Base-by-base conservation (phyloP, 2,329 filamentous ascomycete species). In the Stromatinia cepivora region DNA sequence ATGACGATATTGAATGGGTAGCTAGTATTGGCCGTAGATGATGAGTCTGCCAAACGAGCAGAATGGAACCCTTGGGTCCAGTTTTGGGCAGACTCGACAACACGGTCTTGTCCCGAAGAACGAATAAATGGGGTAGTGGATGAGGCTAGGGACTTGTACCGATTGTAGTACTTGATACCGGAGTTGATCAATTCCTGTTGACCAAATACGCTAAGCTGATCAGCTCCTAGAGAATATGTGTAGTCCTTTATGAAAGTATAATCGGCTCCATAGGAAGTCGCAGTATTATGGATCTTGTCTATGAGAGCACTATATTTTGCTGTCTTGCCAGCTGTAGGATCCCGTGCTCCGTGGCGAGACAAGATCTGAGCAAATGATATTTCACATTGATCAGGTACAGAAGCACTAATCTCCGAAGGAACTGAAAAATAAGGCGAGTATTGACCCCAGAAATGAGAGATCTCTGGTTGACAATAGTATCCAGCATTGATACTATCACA, bases 381-480 rank as follows among this genome's bases (percentile, higher is more conserved):
- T 17, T 86, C 81, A 80, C 94, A 97, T n/a, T 82, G 83, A 0
- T 82, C 73, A 0, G 93, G 93, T 0, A 90, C 57, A 11, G 81
- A 10, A 82, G 82, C 9, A 84, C 87, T 82, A 64, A 92, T 86
- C 3, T 86, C 82, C 1, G 90, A 93, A 9, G 88, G 85, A 0
- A 94, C 89, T 0, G 89, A 85, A 80, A 92, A 97, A 81, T 88
- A 96, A 2, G 93, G 92, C 25, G 92, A 91, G 79, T 97, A 97
- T 78, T 94, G 93, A 69, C 93, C 94, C 92, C 93, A 97, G 68
- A 70, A 76, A 28, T 75, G 77, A 59, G 77, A 77, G 48, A 79
- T 77, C 54, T 74, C 70, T 36, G 76, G 73, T 67, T 73, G 70
- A 67, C 78, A 79, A 69, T 73, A 73, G 69, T 75, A 79, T 48